A percentile compares a stretch with the other conserved stretches of the same genome.
Conservation (phyloP, 768 basidiomycete species). For the Collybia sordida region DNA sequence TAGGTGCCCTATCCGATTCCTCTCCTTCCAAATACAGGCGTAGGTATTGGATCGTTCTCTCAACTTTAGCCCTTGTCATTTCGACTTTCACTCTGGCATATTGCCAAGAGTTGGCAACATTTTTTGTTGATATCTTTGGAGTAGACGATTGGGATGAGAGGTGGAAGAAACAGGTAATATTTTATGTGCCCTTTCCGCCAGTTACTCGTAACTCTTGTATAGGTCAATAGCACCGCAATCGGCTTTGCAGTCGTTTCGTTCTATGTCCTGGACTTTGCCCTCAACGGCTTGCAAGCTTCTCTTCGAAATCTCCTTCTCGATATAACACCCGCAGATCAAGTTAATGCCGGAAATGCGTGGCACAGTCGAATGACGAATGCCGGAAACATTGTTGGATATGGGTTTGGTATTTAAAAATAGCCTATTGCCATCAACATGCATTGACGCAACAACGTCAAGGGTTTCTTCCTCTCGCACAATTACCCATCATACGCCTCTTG, state of each 20-base stretch:
- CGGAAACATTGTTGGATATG: conserved; percentile 95
- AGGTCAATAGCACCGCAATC: conserved; percentile 76
- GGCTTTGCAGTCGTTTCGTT: conserved; percentile 86
- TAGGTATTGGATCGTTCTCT: conserved; percentile 90
- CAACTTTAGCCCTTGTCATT: conserved; percentile 75
- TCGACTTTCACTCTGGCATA: conserved; percentile 84
- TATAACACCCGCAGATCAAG: conserved; percentile 82
- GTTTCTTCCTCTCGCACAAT: conserved; percentile 81
- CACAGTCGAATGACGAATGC: conserved; percentile 94
- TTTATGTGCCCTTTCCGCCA: background rate
- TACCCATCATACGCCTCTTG: conserved; percentile 75
- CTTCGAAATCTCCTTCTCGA: conserved; percentile 93
- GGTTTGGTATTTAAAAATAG: conserved; percentile 60
- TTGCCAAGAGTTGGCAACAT: conserved; percentile 67
- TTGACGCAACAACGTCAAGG: conserved; percentile 39
- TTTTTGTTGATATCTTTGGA: conserved; percentile 76
- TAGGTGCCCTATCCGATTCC: conserved; percentile 94
- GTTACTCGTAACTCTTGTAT: background rate
- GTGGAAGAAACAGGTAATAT: conserved; percentile 53
- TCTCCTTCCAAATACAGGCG: conserved; percentile 89
- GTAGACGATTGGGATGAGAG: conserved; percentile 88
- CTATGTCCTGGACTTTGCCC: conserved; percentile 94
- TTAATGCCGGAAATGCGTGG: conserved; percentile 97
- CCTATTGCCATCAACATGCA: background rate
- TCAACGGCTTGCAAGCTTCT: conserved; percentile 94